Evolutionary conservation across 2,329 filamentous ascomycete species (phyloP).

Genomic region (Keithomyces neogunnii): DNA sequence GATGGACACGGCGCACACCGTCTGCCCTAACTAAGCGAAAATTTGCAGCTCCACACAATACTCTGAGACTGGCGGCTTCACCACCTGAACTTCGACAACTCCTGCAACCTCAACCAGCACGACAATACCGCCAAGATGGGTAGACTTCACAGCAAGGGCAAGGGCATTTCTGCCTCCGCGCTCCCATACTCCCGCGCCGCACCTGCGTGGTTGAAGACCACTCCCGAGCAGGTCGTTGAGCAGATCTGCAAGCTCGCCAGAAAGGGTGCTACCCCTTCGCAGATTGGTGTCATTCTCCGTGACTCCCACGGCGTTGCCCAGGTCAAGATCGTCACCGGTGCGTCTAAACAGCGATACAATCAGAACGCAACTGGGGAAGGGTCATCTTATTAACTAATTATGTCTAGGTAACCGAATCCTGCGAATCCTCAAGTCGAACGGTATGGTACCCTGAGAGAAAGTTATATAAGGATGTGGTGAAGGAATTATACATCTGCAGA

Average conservation of each 20-base stretch:
- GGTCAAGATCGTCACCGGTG: constrained; percentile 96
- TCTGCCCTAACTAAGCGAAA: constrained; percentile 39
- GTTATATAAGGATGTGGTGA: constrained; percentile 14
- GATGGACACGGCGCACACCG: not conserved
- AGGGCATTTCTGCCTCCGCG: constrained; percentile 95
- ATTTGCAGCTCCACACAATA: constrained; percentile 34
- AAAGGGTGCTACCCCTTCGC: constrained; percentile 96
- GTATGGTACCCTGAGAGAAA: constrained; percentile 54
- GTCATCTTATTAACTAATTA: constrained; percentile 26
- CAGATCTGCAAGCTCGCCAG: constrained; percentile 98
- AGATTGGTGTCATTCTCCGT: constrained; percentile 98
- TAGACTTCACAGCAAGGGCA: constrained; percentile 98
- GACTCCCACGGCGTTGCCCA: constrained; percentile 97
- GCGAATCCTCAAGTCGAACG: constrained; percentile 93
- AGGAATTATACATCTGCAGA: constrained; percentile 16
- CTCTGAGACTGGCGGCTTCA: constrained; percentile 16
- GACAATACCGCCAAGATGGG: constrained; percentile 61
- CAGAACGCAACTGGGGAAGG: not conserved
- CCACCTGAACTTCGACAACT: constrained; percentile 17
- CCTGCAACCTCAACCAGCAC: constrained; percentile 26
- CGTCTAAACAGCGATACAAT: constrained; percentile 23
- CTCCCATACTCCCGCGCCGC: constrained; percentile 92
- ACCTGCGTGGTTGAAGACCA: constrained; percentile 97
- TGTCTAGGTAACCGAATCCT: constrained; percentile 98
- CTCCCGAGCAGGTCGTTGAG: constrained; percentile 95